These are phyloP conservation scores for Penicillium argentinense DNA, from an alignment of 495 filamentous ascomycete genomes.

Conservation along the genomic window DNA sequence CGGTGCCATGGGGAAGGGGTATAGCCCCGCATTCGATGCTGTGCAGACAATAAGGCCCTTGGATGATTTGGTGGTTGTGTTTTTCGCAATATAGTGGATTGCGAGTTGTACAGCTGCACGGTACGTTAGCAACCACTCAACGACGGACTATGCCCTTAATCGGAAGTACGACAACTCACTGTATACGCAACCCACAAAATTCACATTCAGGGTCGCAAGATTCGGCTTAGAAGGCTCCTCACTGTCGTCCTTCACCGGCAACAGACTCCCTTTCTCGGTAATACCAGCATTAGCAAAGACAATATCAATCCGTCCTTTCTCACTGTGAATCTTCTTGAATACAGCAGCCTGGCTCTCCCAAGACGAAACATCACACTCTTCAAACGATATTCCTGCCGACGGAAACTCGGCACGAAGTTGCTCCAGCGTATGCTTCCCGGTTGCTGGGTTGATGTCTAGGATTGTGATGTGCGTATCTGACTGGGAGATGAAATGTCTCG, in stretches of 20 bases:
- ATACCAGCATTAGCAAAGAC: constrained; percentile 60
- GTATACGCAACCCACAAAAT: constrained; percentile 48
- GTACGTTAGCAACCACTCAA: background rate
- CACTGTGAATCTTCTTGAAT: constrained; percentile 40
- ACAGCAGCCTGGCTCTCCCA: constrained; percentile 48
- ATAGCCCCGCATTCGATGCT: constrained; percentile 55
- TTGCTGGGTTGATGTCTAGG: constrained; percentile 47
- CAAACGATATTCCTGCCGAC: constrained; percentile 36
- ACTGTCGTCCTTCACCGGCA: constrained; percentile 20
- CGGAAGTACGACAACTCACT: constrained; percentile 36
- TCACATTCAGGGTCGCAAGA: constrained; percentile 45
- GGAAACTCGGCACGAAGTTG: constrained; percentile 37
- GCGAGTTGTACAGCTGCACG: constrained; percentile 50
- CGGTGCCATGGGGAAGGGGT: constrained; percentile 56
- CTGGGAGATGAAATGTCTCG: constrained; percentile 45
- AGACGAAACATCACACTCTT: constrained; percentile 45
- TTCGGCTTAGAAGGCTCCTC: constrained; percentile 36
- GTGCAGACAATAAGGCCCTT: constrained; percentile 56
- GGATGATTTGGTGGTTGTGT: constrained; percentile 10
- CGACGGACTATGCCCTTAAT: background rate
- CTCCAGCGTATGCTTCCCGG: constrained; percentile 30
- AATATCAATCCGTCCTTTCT: constrained; percentile 44
- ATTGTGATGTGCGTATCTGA: constrained; percentile 46
- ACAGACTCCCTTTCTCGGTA: constrained; percentile 40
- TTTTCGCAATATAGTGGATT: constrained; percentile 53